phyloP scores from a whole-genome alignment of 768 basidiomycete species.

The Pholiota microspora region DNA sequence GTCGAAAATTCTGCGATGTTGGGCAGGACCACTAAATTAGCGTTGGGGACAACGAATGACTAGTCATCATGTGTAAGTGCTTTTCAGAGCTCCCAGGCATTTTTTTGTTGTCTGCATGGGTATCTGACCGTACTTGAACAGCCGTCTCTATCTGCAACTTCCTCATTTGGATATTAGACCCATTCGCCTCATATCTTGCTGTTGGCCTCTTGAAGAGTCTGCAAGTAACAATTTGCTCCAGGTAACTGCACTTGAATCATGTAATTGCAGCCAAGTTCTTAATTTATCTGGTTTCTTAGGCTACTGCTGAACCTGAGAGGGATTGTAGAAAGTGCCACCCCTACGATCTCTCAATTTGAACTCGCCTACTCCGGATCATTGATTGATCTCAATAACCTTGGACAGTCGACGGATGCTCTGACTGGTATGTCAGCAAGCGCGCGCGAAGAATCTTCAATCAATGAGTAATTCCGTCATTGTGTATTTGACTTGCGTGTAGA shows the following conservation, averaged over 20 bases:
- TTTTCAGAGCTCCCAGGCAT: not conserved
- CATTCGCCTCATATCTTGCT: slow-evolving; percentile 23
- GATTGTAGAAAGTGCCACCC: slow-evolving; percentile 13
- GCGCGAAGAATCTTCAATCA: not conserved
- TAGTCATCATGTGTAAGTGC: slow-evolving; percentile 24
- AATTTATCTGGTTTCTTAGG: slow-evolving; percentile 10
- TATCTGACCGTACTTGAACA: slow-evolving; percentile 1
- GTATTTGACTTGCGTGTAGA: no score
- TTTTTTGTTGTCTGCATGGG: not conserved
- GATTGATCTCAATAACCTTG: slow-evolving; percentile 5
- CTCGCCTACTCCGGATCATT: slow-evolving; percentile 7
- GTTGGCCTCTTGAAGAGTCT: slow-evolving; percentile 22
- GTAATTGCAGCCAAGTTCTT: not conserved
- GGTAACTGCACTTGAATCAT: slow-evolving; percentile 16
- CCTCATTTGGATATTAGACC: slow-evolving; percentile 25
- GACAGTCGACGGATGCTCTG: not conserved
- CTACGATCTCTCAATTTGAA: slow-evolving; percentile 11
- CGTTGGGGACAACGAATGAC: no score
- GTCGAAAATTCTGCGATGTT: slow-evolving; percentile 1
- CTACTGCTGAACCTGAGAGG: slow-evolving; percentile 25
- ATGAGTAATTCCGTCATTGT: not conserved
- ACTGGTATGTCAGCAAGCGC: not conserved
- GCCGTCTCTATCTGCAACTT: slow-evolving; percentile 24
- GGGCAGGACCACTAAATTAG: not conserved
- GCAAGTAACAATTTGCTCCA: slow-evolving; percentile 26